These are phyloP conservation scores for Erysimum pusillum DNA, from an alignment of 441 rosid genomes.

Conservation along the genomic window DNA sequence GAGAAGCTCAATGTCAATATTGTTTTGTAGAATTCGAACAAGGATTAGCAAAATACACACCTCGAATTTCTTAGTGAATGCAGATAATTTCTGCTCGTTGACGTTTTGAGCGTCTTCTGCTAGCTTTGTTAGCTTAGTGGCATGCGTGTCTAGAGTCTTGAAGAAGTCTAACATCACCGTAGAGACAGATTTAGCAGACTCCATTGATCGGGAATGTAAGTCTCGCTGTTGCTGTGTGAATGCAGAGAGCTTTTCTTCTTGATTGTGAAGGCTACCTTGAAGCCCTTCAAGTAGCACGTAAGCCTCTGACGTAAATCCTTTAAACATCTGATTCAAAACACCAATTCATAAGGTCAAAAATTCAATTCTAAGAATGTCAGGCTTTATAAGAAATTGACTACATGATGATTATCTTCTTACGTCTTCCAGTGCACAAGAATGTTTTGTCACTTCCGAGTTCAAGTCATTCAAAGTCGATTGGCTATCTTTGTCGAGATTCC, in stretches of 20 bases:
- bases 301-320: constrained; percentile 88
- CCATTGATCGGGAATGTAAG: constrained; percentile 88
- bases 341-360: constrained; percentile 8
- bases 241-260: constrained; percentile 80
- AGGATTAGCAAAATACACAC: constrained; percentile 48
- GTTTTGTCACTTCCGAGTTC: constrained; percentile 86
- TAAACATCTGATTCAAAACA: constrained; percentile 68
- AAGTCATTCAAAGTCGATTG: constrained; percentile 73
- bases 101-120: constrained; percentile 82
- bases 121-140: constrained; percentile 69
- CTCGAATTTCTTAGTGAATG: constrained; percentile 90
- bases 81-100: constrained; percentile 78
- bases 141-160: constrained; percentile 75
- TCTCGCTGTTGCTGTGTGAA: constrained; percentile 84
- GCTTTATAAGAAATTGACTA: constrained; percentile 7
- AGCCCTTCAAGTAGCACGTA: constrained; percentile 80
- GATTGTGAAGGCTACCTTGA: constrained; percentile 80
- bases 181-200: constrained; percentile 79
- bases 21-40: constrained; percentile 12
- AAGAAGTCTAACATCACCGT: constrained; percentile 77
- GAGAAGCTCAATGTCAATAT: not conserved
- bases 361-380: constrained; percentile 13
- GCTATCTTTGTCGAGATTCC: constrained; percentile 74
- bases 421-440: constrained; percentile 79
- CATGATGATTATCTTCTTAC: constrained; percentile 57